Percentiles rank a stretch among this genome's conserved stretches.
These are phyloP conservation scores for Lachancea lanzarotensis DNA, from an alignment of 805 yeast genomes.

Conservation along the genomic window DNA sequence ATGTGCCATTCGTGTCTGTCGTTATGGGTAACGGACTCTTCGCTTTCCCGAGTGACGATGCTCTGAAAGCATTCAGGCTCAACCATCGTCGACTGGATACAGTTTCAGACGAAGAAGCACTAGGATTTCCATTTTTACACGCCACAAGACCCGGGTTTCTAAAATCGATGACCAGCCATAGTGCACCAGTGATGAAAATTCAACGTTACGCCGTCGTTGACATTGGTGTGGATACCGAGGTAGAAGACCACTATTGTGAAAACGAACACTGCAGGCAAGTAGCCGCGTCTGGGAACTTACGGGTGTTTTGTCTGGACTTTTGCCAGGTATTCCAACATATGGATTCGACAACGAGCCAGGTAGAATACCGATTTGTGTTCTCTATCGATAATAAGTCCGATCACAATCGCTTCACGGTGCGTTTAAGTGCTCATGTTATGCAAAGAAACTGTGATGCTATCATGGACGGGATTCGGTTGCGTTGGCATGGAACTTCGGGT, in stretches of 20 bases:
- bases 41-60: constrained; percentile 34
- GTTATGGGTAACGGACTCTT: constrained; percentile 34
- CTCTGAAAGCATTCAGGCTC: constrained; percentile 23
- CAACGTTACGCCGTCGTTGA: constrained; percentile 20
- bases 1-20: constrained; percentile 31
- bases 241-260: constrained; percentile 3
- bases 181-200: constrained; percentile 28
- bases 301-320: constrained; percentile 26
- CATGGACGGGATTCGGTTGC: constrained; percentile 27
- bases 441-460: constrained; percentile 32
- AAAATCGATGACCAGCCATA: constrained; percentile 28
- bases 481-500: constrained; percentile 38
- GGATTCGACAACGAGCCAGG: constrained; percentile 20
- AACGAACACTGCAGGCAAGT: constrained; percentile 8
- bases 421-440: constrained; percentile 28
- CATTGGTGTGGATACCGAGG: not conserved
- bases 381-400: constrained; percentile 18
- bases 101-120: constrained; percentile 16
- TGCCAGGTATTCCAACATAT: constrained; percentile 30
- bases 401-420: constrained; percentile 18
- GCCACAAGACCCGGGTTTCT: constrained; percentile 25
- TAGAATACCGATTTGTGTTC: constrained; percentile 30
- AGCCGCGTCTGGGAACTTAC: constrained; percentile 6
- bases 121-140: constrained; percentile 35
- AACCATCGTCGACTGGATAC: constrained; percentile 26